Evolutionary conservation across 2,329 filamentous ascomycete species (phyloP).

Genomic region (Colletotrichum zoysiae): DNA sequence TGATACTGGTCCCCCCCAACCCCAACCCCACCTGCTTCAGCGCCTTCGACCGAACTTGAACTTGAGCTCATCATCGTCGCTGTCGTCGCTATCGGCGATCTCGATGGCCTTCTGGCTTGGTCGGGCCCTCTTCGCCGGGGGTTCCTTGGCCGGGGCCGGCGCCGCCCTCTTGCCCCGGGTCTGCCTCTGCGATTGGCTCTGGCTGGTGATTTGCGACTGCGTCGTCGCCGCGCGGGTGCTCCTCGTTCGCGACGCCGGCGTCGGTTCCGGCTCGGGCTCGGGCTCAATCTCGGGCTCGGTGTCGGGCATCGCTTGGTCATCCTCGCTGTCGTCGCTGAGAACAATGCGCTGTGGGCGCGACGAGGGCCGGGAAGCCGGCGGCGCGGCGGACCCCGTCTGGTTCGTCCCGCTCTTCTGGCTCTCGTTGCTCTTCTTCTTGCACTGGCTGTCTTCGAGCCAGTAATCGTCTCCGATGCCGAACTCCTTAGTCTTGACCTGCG

Average conservation of each 20-base stretch:
- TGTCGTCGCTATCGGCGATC: slow-evolving; percentile 59
- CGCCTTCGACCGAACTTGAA: slow-evolving; percentile 68
- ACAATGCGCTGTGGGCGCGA: slow-evolving; percentile 45
- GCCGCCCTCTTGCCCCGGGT: slow-evolving; percentile 52
- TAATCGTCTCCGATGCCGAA: slow-evolving; percentile 83
- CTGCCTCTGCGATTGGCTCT: slow-evolving; percentile 48
- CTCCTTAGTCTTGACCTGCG: slow-evolving; percentile 77
- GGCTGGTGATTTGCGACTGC: slow-evolving; percentile 48
- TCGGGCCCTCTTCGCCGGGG: slow-evolving; percentile 51
- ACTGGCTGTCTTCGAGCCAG: slow-evolving; percentile 71
- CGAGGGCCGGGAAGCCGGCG: background rate
- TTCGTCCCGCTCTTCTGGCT: slow-evolving; percentile 44
- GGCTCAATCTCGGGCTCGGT: slow-evolving; percentile 21
- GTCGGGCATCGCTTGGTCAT: slow-evolving; percentile 44
- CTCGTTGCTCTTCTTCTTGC: slow-evolving; percentile 48
- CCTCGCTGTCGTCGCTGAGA: slow-evolving; percentile 54
- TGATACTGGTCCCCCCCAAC: background rate
- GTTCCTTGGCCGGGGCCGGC: slow-evolving; percentile 47
- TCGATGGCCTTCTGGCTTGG: slow-evolving; percentile 52
- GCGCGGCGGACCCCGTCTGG: slow-evolving; percentile 20
- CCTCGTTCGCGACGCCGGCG: slow-evolving; percentile 16
- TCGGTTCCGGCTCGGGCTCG: slow-evolving; percentile 22
- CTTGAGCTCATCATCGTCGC: slow-evolving; percentile 68
- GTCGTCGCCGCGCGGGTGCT: slow-evolving; percentile 42
- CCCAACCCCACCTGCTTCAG: slow-evolving; percentile 43